Conservation (phyloP, 2,329 filamentous ascomycete genomes). For the Penicillium concentricum region DNA sequence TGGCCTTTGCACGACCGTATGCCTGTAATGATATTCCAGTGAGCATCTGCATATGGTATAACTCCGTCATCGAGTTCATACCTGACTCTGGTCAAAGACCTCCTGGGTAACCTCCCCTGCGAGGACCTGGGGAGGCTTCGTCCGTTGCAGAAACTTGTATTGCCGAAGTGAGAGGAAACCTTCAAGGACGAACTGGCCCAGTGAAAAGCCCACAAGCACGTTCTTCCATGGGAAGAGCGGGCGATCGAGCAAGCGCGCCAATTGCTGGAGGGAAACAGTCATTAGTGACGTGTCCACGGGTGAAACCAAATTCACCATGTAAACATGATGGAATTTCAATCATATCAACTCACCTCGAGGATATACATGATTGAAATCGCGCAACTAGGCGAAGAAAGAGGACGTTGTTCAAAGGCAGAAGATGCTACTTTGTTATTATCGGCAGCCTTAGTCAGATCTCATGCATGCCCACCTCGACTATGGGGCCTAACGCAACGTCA, state of each 20-base stretch:
- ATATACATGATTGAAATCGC: slow-evolving; percentile 33
- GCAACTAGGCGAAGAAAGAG: slow-evolving; percentile 16
- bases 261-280: slow-evolving; percentile 47
- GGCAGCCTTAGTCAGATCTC: slow-evolving; percentile 26
- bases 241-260: slow-evolving; percentile 83
- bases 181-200: slow-evolving; percentile 89
- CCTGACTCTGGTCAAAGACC: slow-evolving; percentile 91
- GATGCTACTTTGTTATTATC: slow-evolving; percentile 24
- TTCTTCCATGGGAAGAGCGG: slow-evolving; percentile 97
- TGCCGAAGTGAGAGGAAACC: slow-evolving; percentile 86
- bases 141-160: slow-evolving; percentile 79
- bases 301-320: slow-evolving; percentile 4
- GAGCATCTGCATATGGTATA: background rate
- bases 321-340: background rate
- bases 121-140: slow-evolving; percentile 79
- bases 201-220: slow-evolving; percentile 88
- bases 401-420: slow-evolving; percentile 13
- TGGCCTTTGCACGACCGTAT: slow-evolving; percentile 93
- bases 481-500: background rate
- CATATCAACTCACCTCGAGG: slow-evolving; percentile 31
- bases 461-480: background rate
- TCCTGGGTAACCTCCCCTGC: slow-evolving; percentile 83
- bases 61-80: slow-evolving; percentile 32
- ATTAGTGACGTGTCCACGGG: slow-evolving; percentile 17
- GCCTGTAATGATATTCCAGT: slow-evolving; percentile 49